A percentile compares a stretch with the other conserved stretches of the same genome.
These are phyloP conservation scores for Boeremia exigua DNA, from an alignment of 2,329 filamentous ascomycete species.

Conservation along the genomic window DNA sequence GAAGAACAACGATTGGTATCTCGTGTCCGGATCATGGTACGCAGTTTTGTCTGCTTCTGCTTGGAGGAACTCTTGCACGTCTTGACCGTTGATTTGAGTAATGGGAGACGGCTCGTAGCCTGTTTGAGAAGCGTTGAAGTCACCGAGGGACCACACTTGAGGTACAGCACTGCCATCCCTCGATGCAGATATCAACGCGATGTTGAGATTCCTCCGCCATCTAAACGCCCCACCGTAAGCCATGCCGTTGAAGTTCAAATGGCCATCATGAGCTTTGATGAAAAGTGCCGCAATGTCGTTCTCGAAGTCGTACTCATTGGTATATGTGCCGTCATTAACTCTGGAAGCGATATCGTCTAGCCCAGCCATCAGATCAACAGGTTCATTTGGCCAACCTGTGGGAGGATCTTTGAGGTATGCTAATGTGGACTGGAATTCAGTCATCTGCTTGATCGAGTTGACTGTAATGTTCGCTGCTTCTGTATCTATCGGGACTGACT, in stretches of 20 bases:
- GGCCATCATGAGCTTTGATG: conserved; percentile 44
- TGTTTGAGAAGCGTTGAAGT: conserved; percentile 37
- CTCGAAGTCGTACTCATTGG: conserved; percentile 53
- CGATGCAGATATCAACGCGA: conserved; percentile 42
- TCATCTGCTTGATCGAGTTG: conserved; percentile 41
- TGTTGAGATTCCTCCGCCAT: conserved; percentile 38
- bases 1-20: conserved; percentile 50
- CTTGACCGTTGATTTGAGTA: conserved; percentile 46
- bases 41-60: conserved; percentile 36
- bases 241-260: conserved; percentile 46
- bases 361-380: conserved; percentile 47
- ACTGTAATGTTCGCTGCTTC: conserved; percentile 37
- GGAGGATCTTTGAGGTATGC: conserved; percentile 49
- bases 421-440: conserved; percentile 51
- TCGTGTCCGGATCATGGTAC: conserved; percentile 51
- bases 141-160: conserved; percentile 40
- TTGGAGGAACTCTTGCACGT: conserved; percentile 44
- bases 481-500: conserved; percentile 43
- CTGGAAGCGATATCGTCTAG: conserved; percentile 45
- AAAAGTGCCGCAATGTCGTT: conserved; percentile 42
- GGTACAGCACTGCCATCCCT: conserved; percentile 37
- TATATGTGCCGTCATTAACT: conserved; percentile 41
- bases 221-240: conserved; percentile 45
- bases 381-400: conserved; percentile 45
- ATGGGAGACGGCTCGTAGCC: conserved; percentile 44